A percentile compares a stretch with the other conserved stretches of the same genome.
These are phyloP conservation scores for Aspergillus ibericus DNA, from an alignment of 2,329 filamentous ascomycete genomes.

Conservation along the genomic window DNA sequence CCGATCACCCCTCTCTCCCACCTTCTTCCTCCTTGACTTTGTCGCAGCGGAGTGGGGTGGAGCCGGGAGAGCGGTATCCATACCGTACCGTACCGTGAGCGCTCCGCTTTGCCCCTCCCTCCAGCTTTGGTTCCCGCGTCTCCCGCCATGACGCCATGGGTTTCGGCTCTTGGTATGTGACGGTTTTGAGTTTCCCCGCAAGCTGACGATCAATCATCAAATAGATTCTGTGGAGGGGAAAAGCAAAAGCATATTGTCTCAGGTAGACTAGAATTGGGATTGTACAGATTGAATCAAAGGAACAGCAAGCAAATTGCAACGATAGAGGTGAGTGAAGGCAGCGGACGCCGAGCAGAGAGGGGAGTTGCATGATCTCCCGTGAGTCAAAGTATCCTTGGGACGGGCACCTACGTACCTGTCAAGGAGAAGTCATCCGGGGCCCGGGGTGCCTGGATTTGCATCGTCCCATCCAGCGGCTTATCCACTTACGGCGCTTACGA, in stretches of 20 bases:
- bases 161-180: slow-evolving; percentile 7
- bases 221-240: neutral
- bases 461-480: neutral
- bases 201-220: slow-evolving; percentile 12
- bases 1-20: neutral
- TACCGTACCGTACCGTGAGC: slow-evolving; percentile 13
- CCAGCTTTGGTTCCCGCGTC: slow-evolving; percentile 8
- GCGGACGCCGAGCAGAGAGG: neutral
- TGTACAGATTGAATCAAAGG: neutral
- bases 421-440: slow-evolving; percentile 6
- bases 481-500: neutral
- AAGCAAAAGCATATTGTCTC: neutral
- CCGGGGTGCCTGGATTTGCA: slow-evolving; percentile 2
- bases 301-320: neutral
- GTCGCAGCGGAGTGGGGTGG: slow-evolving; percentile 1
- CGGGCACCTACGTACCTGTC: slow-evolving; percentile 2
- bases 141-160: slow-evolving; percentile 22
- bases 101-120: slow-evolving; percentile 4
- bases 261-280: neutral
- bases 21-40: neutral
- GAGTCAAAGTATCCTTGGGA: neutral
- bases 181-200: slow-evolving; percentile 17
- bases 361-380: neutral
- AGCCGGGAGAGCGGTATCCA: slow-evolving; percentile 1
- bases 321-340: neutral